Conservation (phyloP, 257 asterid genomes). For the Mitragyna speciosa region DNA sequence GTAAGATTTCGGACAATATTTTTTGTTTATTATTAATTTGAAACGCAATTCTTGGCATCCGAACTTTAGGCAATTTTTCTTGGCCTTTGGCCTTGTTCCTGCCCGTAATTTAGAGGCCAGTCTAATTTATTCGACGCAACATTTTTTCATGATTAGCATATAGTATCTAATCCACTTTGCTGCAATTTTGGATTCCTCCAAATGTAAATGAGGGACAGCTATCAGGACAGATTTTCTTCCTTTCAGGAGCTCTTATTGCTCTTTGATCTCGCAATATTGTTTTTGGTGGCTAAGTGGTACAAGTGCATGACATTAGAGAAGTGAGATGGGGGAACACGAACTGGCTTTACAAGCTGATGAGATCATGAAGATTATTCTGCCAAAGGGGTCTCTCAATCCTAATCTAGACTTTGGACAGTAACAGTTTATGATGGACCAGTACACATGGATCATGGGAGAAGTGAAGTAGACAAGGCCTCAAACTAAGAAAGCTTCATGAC, state of each 20-base stretch:
- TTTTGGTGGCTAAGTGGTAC: constrained; percentile 66
- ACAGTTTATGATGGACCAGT: too few species aligned
- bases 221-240: constrained; percentile 70
- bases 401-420: neutral
- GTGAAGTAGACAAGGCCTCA: neutral
- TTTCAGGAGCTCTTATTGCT: constrained; percentile 62
- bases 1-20: too few species aligned
- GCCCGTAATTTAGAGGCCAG: too few species aligned
- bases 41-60: too few species aligned
- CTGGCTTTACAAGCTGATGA: constrained; percentile 28
- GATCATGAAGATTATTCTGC: neutral
- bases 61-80: too few species aligned
- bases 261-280: constrained; percentile 55
- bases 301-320: constrained; percentile 54
- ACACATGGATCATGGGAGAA: neutral
- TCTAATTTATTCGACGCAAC: too few species aligned
- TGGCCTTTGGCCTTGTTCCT: too few species aligned
- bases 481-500: neutral
- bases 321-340: constrained; percentile 36
- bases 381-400: too few species aligned
- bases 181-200: constrained; percentile 38
- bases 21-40: too few species aligned
- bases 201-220: constrained; percentile 73
- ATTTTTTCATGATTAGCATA: too few species aligned
- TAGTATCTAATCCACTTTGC: too few species aligned